phyloP scores from a whole-genome alignment of 2,329 filamentous ascomycete genomes.

The Penicillium italicum region DNA sequence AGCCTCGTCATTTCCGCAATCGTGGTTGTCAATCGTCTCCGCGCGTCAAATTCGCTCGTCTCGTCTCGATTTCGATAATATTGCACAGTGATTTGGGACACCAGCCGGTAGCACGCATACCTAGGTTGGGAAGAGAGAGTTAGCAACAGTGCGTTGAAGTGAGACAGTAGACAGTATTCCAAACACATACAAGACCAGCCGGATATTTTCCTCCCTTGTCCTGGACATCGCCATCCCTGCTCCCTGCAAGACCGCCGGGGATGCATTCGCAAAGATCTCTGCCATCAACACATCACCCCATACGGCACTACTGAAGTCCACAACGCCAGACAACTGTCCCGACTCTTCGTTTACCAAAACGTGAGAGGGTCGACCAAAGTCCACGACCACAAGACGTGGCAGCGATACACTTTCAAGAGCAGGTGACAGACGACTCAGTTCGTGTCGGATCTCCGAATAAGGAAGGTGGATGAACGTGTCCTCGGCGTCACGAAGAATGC shows the following conservation, averaged over 20 bases:
- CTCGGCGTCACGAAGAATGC: conserved; percentile 54
- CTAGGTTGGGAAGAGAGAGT: conserved; percentile 18
- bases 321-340: conserved; percentile 48
- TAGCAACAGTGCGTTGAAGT: too few relatives aligned
- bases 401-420: conserved; percentile 50
- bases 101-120: conserved; percentile 40
- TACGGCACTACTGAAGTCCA: conserved; percentile 52
- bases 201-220: conserved; percentile 27
- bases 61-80: conserved; percentile 39
- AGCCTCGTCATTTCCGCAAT: conserved; percentile 30
- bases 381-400: conserved; percentile 51
- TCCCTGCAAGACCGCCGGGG: conserved; percentile 35
- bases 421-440: conserved; percentile 44
- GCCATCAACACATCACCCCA: conserved; percentile 58
- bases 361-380: conserved; percentile 49
- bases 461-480: conserved; percentile 57
- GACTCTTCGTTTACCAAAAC: conserved; percentile 51
- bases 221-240: conserved; percentile 29
- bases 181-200: conserved; percentile 35
- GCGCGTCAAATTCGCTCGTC: conserved; percentile 36
- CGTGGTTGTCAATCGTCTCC: conserved; percentile 33
- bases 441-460: conserved; percentile 53
- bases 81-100: conserved; percentile 37
- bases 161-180: background rate
- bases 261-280: conserved; percentile 46